Evolutionary conservation across 1,284 basidiomycete species (phyloP).

Genomic region (Mycena citricolor): DNA sequence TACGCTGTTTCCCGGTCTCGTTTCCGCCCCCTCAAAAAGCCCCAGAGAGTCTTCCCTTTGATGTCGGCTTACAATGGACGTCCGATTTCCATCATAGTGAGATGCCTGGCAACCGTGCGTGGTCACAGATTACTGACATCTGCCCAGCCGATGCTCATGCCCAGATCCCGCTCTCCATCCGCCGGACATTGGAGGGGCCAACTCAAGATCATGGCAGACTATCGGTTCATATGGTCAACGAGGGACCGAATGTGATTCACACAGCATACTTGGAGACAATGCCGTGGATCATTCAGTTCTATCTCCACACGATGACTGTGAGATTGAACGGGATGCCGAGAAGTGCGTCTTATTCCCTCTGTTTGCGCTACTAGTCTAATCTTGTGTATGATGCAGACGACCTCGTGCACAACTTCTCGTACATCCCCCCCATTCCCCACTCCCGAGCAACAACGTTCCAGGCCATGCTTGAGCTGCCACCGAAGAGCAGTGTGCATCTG

Average conservation of each 20-base stretch:
- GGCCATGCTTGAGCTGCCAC: slow-evolving; percentile 67
- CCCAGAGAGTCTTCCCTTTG: slow-evolving; percentile 36
- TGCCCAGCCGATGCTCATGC: slow-evolving; percentile 25
- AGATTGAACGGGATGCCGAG: slow-evolving; percentile 40
- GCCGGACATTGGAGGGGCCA: slow-evolving; percentile 71
- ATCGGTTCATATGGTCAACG: slow-evolving; percentile 70
- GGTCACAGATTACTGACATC: slow-evolving; percentile 11
- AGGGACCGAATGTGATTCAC: slow-evolving; percentile 46
- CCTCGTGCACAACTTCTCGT: slow-evolving; percentile 60
- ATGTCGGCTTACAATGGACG: slow-evolving; percentile 59
- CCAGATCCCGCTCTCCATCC: slow-evolving; percentile 54
- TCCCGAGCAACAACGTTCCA: slow-evolving; percentile 76
- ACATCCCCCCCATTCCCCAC: slow-evolving; percentile 70
- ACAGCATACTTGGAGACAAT: slow-evolving; percentile 87
- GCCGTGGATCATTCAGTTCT: slow-evolving; percentile 91
- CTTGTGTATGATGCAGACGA: slow-evolving; percentile 44
- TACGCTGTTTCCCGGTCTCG: slow-evolving; percentile 31
- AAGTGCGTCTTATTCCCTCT: slow-evolving; percentile 39
- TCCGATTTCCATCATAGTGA: slow-evolving; percentile 63
- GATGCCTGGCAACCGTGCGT: slow-evolving; percentile 23
- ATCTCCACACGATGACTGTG: slow-evolving; percentile 76
- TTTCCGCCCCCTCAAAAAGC: slow-evolving; percentile 11
- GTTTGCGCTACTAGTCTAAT: slow-evolving; percentile 13
- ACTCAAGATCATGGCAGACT: slow-evolving; percentile 79
- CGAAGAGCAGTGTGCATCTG: slow-evolving; percentile 62